Evolutionary conservation across 2,329 filamentous ascomycete genomes (phyloP), one percentile per base, ranked within the genome.

Genomic region (Cercospora sojina): DNA sequence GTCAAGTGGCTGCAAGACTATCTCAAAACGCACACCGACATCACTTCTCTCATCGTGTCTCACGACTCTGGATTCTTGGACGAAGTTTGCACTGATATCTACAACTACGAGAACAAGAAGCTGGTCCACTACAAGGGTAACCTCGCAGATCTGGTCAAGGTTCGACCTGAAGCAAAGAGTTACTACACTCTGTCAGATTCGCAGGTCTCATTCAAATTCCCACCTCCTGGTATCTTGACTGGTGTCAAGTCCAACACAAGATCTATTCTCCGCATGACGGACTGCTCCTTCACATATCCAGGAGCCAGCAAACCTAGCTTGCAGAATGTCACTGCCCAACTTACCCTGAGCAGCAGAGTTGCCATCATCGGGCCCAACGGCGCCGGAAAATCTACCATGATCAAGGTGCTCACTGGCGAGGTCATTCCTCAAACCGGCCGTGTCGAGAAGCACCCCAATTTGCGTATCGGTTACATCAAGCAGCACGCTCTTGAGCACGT

Each of bases 381-480:
- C 86, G 95, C 95, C 49, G 95, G 95, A 78, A 99, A 99, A 82
- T 97, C 94, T 12, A 99, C 95, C 0, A 88, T 99, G 69, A 97
- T 99, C 83, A 99, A 99, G 84, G 85, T 99, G 67, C 85, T 99
- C 66, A 99, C 95, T 10, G 95, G 94, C 73, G 95, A 98, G 80
- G 88, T 89, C 20, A 90, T 97, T 71, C 95, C 92, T 16, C 90
- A 90, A 69, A 81, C 81, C 20, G 95, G 95, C 70, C 92, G 89
- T 78, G 95, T 99, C 25, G 93, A 98, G 85, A 98, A 98, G 85
- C 95, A 99, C 79, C 95, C 95, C 72, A 99, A 99, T 80, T 83
- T 99, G 76, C 93, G 95, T 85, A 97, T 99, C 75, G 95, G 95
- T 63, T 99, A 99, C 84, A 98, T 99, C 84, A 98, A 98, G 84